Percentiles rank a stretch among this genome's conserved stretches.
phyloP scores from a whole-genome alignment of 441 rosid genomes.

The Erodium trifolium region DNA sequence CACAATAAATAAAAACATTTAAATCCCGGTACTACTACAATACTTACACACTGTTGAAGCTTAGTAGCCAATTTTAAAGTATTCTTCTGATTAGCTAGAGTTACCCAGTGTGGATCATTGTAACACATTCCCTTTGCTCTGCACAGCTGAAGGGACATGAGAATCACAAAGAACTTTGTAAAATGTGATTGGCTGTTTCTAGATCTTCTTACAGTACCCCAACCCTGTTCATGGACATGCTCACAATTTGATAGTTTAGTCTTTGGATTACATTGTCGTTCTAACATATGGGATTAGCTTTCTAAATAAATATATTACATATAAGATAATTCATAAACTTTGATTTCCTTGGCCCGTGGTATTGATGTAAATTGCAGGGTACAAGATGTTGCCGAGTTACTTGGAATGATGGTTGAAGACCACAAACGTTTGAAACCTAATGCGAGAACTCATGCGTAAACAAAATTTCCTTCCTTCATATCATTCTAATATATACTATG shows the following conservation, averaged over 20 bases:
- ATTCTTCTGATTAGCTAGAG: background rate
- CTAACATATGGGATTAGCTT: background rate
- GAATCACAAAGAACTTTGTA: background rate
- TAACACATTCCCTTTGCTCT: background rate
- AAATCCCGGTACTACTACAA: background rate
- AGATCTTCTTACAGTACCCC: background rate
- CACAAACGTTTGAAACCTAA: conserved; percentile 87
- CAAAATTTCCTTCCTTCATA: conserved; percentile 11
- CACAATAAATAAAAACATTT: no score
- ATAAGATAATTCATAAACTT: background rate
- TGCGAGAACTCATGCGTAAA: conserved; percentile 83
- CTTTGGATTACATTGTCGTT: background rate
- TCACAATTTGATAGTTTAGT: background rate
- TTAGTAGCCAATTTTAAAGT: background rate
- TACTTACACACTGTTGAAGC: background rate
- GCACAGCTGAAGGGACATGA: background rate
- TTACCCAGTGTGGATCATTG: conserved; percentile 4
- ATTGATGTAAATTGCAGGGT: conserved; percentile 44
- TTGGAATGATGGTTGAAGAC: conserved; percentile 97
- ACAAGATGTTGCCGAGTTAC: conserved; percentile 92
- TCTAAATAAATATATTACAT: background rate
- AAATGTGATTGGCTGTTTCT: background rate
- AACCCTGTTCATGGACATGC: background rate
- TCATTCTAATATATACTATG: background rate
- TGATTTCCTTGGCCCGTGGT: background rate